Conservation (phyloP, 768 basidiomycete genomes). For the Erythrobasidium yunnanense region DNA sequence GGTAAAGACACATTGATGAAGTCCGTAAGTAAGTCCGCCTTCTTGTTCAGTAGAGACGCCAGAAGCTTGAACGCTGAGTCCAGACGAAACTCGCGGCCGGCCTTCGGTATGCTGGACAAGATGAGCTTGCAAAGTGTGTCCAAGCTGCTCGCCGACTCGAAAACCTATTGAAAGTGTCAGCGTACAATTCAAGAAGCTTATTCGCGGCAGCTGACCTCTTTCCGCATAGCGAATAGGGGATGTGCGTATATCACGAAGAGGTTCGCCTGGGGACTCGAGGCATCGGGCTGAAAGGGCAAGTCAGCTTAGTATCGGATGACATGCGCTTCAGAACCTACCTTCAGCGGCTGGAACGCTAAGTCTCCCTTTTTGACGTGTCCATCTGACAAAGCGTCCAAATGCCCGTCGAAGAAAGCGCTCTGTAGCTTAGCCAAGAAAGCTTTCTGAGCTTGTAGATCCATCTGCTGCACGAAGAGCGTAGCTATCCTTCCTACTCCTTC, state of each 20-base stretch:
- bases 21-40: constrained; percentile 45
- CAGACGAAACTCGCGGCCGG: neutral
- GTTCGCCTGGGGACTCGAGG: neutral
- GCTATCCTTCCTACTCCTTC: constrained; percentile 57
- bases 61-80: neutral
- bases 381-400: neutral
- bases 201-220: neutral
- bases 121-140: neutral
- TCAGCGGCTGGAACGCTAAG: neutral
- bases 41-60: constrained; percentile 48
- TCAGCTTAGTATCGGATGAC: neutral
- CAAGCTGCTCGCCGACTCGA: neutral
- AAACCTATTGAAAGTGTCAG: neutral
- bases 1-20: constrained; percentile 12
- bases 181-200: neutral
- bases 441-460: constrained; percentile 37
- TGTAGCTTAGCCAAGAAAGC: neutral
- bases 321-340: constrained; percentile 1
- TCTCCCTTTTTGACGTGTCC: neutral
- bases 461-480: constrained; percentile 55
- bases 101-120: neutral
- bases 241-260: constrained; percentile 7
- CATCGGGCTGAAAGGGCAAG: neutral
- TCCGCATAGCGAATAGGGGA: constrained; percentile 2
- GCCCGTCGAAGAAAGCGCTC: constrained; percentile 7